Conservation (phyloP, 2,329 filamentous ascomycete genomes). For the Epicoccum nigrum region DNA sequence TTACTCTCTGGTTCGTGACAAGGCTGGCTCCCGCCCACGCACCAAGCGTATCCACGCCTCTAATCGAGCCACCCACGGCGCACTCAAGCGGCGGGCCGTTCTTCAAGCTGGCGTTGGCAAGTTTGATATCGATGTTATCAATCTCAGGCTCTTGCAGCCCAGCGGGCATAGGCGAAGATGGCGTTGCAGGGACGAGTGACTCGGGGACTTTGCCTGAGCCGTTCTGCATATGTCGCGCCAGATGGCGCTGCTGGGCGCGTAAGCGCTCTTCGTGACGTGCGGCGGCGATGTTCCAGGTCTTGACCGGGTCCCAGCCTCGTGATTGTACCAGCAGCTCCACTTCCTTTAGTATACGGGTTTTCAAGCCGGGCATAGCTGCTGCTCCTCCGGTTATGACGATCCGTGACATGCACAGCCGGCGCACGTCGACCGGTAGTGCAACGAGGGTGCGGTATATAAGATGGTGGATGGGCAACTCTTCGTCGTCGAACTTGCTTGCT, state of each 20-base stretch:
- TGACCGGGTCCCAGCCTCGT: slow-evolving; percentile 78
- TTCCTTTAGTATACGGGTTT: slow-evolving; percentile 77
- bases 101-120: slow-evolving; percentile 57
- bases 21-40: slow-evolving; percentile 78
- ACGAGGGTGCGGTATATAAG: slow-evolving; percentile 79
- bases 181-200: slow-evolving; percentile 21
- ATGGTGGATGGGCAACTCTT: slow-evolving; percentile 79
- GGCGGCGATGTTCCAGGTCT: slow-evolving; percentile 68
- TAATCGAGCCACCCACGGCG: slow-evolving; percentile 63
- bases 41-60: slow-evolving; percentile 72
- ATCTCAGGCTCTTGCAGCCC: slow-evolving; percentile 56
- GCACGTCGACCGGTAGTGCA: slow-evolving; percentile 78
- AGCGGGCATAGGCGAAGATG: slow-evolving; percentile 33
- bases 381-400: slow-evolving; percentile 86
- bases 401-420: slow-evolving; percentile 84
- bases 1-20: slow-evolving; percentile 69
- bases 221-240: slow-evolving; percentile 28
- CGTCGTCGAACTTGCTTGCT: slow-evolving; percentile 74
- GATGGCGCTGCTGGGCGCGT: slow-evolving; percentile 30
- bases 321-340: slow-evolving; percentile 69
- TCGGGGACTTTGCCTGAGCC: slow-evolving; percentile 31
- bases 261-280: slow-evolving; percentile 37
- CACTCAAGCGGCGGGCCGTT: slow-evolving; percentile 46
- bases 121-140: slow-evolving; percentile 65
- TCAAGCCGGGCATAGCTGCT: slow-evolving; percentile 78